Base-by-base conservation (phyloP, 441 rosid species). In the Adansonia madagascariensis region DNA sequence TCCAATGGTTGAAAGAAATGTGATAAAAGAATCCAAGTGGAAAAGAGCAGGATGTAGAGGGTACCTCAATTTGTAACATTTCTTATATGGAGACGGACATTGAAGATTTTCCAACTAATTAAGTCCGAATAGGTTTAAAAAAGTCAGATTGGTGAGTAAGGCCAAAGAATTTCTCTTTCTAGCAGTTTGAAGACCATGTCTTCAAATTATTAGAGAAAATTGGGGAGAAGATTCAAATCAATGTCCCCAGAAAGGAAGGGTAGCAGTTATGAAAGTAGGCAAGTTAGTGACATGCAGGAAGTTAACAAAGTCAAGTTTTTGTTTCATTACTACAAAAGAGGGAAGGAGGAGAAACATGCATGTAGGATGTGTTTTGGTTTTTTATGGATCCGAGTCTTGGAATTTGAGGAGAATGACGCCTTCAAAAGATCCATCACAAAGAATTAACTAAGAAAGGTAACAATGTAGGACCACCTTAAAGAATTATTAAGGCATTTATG, bases 241-340 rank as follows among this genome's bases (percentile, higher is more conserved):
- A 35, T 35, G 39, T 35, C 39, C 39, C 39, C 39, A 35, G 39
- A 35, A 35, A 35, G 4, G 39, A 35, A 35, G 39, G 39, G 39
- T 35, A 35, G 39, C 39, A 35, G 39, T 3, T 35, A 35, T 35
- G 39, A 35, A 35, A 35, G 4, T 35, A 35, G 39, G 39, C 39
- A 35, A 35, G 39, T 35, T 35, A 35, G 39, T 35, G 39, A 35
- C 39, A 35, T 35, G 39, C 3, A 35, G 39, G 39, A 35, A 35
- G 39, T 35, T 35, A 35, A 35, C 39, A 35, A 35, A 35, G 39
- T 35, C 39, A 35, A 35, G 39, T 35, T 35, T 35, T 35, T 35
- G 39, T 35, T 35, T 87, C 87, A 27, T 60, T 1, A 4, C 6
- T 57, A 57, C 62, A 20, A 17, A 3, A 35, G 20, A 31, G 47